Evolutionary conservation across 2,329 filamentous ascomycete genomes (phyloP).

Genomic region (Exophiala alcalophila): DNA sequence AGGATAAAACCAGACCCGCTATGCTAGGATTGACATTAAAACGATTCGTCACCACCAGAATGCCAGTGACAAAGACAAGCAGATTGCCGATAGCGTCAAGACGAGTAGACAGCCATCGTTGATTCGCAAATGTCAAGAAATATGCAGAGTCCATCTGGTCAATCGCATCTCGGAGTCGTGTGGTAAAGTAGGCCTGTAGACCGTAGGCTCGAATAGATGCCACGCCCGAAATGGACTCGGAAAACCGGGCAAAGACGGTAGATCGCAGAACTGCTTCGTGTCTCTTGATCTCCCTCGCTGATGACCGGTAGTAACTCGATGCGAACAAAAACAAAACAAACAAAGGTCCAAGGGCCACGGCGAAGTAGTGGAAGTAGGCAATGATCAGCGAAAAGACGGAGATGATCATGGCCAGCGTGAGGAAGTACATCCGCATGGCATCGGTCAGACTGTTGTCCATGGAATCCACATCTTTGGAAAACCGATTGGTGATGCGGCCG

Average conservation of each 20-base stretch:
- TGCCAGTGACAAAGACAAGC: constrained; percentile 82
- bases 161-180: constrained; percentile 67
- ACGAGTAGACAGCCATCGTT: constrained; percentile 84
- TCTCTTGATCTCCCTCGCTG: constrained; percentile 89
- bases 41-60: constrained; percentile 86
- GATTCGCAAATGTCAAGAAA: constrained; percentile 91
- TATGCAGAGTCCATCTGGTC: constrained; percentile 94
- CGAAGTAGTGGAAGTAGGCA: constrained; percentile 90
- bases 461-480: constrained; percentile 90
- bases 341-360: constrained; percentile 65
- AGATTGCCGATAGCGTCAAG: constrained; percentile 80
- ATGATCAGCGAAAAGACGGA: constrained; percentile 88
- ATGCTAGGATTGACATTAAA: constrained; percentile 83
- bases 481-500: constrained; percentile 92
- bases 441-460: constrained; percentile 94
- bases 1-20: constrained; percentile 82
- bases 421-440: constrained; percentile 85
- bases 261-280: constrained; percentile 88
- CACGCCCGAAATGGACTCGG: constrained; percentile 79
- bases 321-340: constrained; percentile 76
- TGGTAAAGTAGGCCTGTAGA: constrained; percentile 69
- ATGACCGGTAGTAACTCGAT: constrained; percentile 82
- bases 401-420: constrained; percentile 77
- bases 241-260: constrained; percentile 83
- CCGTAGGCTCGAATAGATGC: constrained; percentile 88